A percentile compares a stretch with the other conserved stretches of the same genome.
Evolutionary conservation across 257 asterid genomes (phyloP).

Genomic region (Gardenia jasminoides): DNA sequence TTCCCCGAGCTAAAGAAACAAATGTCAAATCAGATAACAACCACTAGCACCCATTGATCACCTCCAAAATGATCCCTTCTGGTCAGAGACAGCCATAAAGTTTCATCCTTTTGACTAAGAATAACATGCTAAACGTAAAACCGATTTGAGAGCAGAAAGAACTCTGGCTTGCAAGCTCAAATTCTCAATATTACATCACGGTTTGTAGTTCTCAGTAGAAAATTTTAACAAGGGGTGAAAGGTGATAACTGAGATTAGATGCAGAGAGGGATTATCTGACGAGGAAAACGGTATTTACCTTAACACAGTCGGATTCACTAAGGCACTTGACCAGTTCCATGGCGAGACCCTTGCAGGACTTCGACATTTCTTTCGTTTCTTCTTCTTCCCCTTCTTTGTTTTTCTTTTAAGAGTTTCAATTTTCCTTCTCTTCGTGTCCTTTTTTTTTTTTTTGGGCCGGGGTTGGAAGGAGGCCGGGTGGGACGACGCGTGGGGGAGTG

Average conservation of each 20-base stretch:
- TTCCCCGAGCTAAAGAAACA: background rate
- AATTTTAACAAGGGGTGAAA: background rate
- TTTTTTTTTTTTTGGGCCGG: too few relatives aligned
- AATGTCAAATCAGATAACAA: background rate
- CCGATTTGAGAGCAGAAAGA: background rate
- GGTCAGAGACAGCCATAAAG: background rate
- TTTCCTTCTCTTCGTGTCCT: too few relatives aligned
- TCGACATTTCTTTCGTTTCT: slow-evolving; percentile 52
- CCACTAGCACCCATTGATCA: background rate
- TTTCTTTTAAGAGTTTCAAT: too few relatives aligned
- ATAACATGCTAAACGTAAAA: background rate
- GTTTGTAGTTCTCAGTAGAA: background rate
- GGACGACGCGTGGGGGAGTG: too few relatives aligned
- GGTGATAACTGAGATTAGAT: background rate
- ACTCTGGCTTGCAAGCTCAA: background rate
- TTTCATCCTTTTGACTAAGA: background rate
- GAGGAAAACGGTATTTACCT: slow-evolving; percentile 38
- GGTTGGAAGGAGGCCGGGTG: too few relatives aligned
- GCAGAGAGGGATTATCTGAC: background rate
- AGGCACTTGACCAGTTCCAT: slow-evolving; percentile 86
- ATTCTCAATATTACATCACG: background rate
- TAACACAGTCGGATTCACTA: slow-evolving; percentile 87
- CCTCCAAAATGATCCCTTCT: background rate
- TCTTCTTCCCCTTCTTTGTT: background rate
- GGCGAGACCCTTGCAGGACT: slow-evolving; percentile 95